Evolutionary conservation across 2,329 filamentous ascomycete species (phyloP).

Genomic region (Clarireedia monteithiana): DNA sequence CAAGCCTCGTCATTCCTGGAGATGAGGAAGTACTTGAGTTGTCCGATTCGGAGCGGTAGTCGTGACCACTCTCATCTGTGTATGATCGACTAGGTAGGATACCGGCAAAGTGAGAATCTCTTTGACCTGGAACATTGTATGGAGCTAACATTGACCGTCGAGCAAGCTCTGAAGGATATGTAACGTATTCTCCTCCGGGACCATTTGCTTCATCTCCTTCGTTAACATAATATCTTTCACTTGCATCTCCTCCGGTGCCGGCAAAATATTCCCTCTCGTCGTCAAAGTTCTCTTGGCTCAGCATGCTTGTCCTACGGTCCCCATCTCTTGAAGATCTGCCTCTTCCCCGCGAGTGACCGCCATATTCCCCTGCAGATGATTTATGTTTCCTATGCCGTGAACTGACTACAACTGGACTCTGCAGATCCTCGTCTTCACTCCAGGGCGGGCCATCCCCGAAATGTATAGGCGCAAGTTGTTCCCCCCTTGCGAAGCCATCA

Average conservation of each 20-base stretch:
- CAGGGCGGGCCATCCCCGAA: conserved; percentile 87
- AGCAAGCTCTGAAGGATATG: conserved; percentile 61
- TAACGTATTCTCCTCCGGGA: conserved; percentile 72
- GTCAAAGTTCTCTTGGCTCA: conserved; percentile 45
- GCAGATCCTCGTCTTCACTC: conserved; percentile 91
- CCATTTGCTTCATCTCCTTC: conserved; percentile 64
- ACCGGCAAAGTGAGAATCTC: conserved; percentile 48
- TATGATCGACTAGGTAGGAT: conserved; percentile 33
- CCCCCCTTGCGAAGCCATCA: conserved; percentile 48
- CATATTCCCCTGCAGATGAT: conserved; percentile 48
- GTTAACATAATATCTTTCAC: conserved; percentile 67
- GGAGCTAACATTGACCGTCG: conserved; percentile 43
- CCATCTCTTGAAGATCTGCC: conserved; percentile 38
- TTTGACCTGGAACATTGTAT: conserved; percentile 38
- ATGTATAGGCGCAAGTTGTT: conserved; percentile 73
- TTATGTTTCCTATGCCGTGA: conserved; percentile 82
- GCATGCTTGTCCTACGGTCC: conserved; percentile 33
- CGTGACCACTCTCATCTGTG: conserved; percentile 32
- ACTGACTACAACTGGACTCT: conserved; percentile 79
- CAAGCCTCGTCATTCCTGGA: conserved; percentile 49
- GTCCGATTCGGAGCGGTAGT: conserved; percentile 45
- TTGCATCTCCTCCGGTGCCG: conserved; percentile 60
- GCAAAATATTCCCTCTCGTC: conserved; percentile 60
- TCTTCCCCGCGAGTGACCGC: conserved; percentile 33
- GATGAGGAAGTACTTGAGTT: conserved; percentile 52